Conservation (phyloP, 331 rosid genomes). For the Spiraea crenata region DNA sequence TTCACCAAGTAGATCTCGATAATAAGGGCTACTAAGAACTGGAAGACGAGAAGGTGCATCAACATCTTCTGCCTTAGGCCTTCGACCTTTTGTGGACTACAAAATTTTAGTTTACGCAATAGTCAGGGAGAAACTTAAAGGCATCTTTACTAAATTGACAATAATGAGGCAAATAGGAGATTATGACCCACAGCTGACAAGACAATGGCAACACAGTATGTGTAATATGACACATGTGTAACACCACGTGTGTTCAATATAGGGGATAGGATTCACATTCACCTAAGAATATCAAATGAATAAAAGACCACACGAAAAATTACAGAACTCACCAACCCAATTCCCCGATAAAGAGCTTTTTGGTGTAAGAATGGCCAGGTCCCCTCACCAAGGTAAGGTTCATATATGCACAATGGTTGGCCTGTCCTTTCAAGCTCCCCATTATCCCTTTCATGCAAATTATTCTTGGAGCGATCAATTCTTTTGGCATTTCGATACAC, state of each 20-base stretch:
- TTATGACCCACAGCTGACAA: not conserved
- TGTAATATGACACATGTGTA: not conserved
- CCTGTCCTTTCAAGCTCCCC: conserved; percentile 97
- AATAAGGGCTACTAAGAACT: conserved; percentile 68
- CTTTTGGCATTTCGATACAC: conserved; percentile 78
- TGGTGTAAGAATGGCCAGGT: conserved; percentile 88
- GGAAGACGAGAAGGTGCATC: conserved; percentile 94
- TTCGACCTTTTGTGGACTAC: conserved; percentile 84
- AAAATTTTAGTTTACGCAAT: conserved; percentile 27
- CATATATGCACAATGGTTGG: conserved; percentile 87
- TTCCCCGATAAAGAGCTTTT: conserved; percentile 80
- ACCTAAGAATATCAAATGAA: conserved; percentile 3
- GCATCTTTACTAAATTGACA: not conserved
- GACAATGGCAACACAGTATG: not conserved
- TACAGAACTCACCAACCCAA: conserved; percentile 71
- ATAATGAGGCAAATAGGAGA: not conserved
- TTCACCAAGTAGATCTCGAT: conserved; percentile 80
- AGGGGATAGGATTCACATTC: not conserved
- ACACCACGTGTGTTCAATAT: not conserved
- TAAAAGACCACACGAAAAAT: not conserved
- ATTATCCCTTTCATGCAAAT: conserved; percentile 94
- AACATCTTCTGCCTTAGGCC: conserved; percentile 74
- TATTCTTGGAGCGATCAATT: conserved; percentile 75
- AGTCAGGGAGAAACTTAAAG: not conserved
- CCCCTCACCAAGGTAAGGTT: conserved; percentile 93